phyloP scores from a whole-genome alignment of 352 stramenopile genomes.

The Stephanocyclus meneghinianus region DNA sequence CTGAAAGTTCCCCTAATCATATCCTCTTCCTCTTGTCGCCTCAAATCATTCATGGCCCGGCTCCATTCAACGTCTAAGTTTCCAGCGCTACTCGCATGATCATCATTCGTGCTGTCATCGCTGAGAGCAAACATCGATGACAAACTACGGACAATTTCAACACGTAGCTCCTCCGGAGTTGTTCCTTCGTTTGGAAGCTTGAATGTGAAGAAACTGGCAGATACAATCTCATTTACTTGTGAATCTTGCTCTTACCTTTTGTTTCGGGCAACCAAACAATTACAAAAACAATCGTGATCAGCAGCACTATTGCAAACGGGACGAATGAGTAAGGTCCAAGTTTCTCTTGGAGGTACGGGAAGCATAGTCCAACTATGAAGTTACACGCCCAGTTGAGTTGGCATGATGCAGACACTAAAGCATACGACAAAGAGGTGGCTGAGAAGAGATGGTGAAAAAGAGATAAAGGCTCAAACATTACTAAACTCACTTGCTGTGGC shows the following conservation, averaged over 20 bases:
- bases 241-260: conserved; percentile 62
- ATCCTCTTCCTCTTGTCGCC: conserved; percentile 67
- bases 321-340: conserved; percentile 89
- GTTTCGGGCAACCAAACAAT: conserved; percentile 89
- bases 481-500: conserved; percentile 28
- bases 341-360: conserved; percentile 88
- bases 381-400: conserved; percentile 95
- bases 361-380: conserved; percentile 91
- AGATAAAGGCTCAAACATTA: neutral
- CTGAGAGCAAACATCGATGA: conserved; percentile 32
- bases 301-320: conserved; percentile 87
- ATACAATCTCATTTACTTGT: neutral
- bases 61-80: conserved; percentile 77
- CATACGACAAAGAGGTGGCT: neutral
- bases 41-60: conserved; percentile 78
- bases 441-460: neutral
- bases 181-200: conserved; percentile 19
- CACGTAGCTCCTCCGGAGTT: conserved; percentile 64
- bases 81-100: conserved; percentile 45
- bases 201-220: neutral
- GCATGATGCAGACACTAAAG: conserved; percentile 81
- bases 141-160: conserved; percentile 60
- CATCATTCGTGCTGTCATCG: conserved; percentile 56
- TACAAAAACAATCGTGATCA: conserved; percentile 83
- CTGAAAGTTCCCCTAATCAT: conserved; percentile 67